Conservation (phyloP, 1,284 basidiomycete species). For the Irpex sp. region DNA sequence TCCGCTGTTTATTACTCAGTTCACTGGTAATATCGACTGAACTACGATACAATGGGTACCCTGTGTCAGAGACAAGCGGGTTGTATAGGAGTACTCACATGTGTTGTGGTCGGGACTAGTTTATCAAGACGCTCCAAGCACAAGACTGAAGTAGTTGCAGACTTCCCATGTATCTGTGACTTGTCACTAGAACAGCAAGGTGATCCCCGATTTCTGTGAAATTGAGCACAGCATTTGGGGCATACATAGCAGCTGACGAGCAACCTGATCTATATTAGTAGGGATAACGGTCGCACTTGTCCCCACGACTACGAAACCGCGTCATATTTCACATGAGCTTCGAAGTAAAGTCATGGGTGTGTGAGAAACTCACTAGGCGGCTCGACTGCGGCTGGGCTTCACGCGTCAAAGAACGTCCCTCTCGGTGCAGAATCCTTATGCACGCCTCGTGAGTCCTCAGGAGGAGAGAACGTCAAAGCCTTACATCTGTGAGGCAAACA, state of each 20-base stretch:
- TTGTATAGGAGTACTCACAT: not conserved
- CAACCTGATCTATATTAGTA: not conserved
- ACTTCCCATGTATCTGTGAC: not conserved
- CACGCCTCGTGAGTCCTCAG: too few relatives aligned
- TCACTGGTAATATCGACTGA: too few relatives aligned
- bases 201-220: not conserved
- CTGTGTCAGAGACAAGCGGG: too few relatives aligned
- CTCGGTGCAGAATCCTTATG: not conserved
- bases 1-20: too few relatives aligned
- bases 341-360: not conserved
- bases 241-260: not conserved
- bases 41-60: too few relatives aligned
- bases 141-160: too few relatives aligned
- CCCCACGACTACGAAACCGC: not conserved
- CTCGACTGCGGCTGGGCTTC: not conserved
- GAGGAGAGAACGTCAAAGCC: too few relatives aligned
- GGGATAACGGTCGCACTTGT: not conserved
- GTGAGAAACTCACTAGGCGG: not conserved
- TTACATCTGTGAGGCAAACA: too few relatives aligned
- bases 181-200: not conserved
- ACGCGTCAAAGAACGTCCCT: not conserved
- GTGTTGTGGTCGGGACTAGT: too few relatives aligned
- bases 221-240: not conserved
- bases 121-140: too few relatives aligned
- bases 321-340: not conserved